phyloP scores from a whole-genome alignment of 2,329 filamentous ascomycete genomes.

The Paraphoma sp. region DNA sequence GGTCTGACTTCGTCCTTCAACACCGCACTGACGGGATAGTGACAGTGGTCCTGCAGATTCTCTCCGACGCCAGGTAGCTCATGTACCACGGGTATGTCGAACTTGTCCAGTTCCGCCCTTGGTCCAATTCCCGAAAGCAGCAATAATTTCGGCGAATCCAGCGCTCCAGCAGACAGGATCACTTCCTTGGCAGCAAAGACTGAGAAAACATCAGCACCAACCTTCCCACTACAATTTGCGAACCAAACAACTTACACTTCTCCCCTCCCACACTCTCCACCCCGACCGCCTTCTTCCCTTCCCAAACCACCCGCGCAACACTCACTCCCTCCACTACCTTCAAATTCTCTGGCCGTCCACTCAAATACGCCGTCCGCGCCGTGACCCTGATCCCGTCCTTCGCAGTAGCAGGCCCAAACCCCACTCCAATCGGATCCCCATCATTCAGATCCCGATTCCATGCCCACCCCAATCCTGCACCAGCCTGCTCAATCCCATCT shows the following conservation, averaged over 20 bases:
- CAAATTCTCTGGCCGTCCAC: background rate
- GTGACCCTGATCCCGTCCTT: background rate
- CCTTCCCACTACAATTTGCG: background rate
- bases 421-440: slow-evolving; percentile 6
- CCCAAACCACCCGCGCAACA: slow-evolving; percentile 2
- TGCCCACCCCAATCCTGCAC: background rate
- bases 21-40: slow-evolving; percentile 1
- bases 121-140: slow-evolving; percentile 68
- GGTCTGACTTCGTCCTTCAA: background rate
- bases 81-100: slow-evolving; percentile 59
- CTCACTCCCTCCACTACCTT: background rate
- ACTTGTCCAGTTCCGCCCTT: slow-evolving; percentile 54
- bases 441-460: slow-evolving; percentile 1
- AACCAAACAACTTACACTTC: background rate
- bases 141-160: slow-evolving; percentile 54
- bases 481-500: background rate
- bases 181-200: slow-evolving; percentile 4
- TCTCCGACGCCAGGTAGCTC: slow-evolving; percentile 59
- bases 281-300: slow-evolving; percentile 1
- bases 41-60: slow-evolving; percentile 8
- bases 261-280: background rate
- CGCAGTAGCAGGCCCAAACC: background rate
- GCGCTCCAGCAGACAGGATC: background rate
- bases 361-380: slow-evolving; percentile 1
- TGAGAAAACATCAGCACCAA: background rate